Evolutionary conservation across 2,329 filamentous ascomycete genomes (phyloP).

Genomic region (Penicillium verrucosum): DNA sequence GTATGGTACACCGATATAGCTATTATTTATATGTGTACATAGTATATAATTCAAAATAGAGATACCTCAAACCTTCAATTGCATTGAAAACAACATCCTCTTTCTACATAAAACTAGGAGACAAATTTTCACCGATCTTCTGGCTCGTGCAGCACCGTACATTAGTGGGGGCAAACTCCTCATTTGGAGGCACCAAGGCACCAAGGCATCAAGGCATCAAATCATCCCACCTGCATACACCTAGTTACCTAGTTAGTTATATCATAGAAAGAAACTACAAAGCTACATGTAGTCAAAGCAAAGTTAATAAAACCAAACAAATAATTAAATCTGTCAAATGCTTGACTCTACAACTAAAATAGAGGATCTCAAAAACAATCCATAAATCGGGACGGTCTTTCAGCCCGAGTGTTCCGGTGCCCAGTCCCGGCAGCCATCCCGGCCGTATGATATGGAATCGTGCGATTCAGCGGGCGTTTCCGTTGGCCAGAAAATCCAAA

Average conservation of each 20-base stretch:
- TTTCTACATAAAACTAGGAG: not conserved
- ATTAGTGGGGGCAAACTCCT: conserved; percentile 4
- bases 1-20: not conserved
- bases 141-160: not conserved
- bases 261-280: not conserved
- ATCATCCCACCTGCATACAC: not conserved
- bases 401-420: not conserved
- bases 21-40: too few relatives aligned
- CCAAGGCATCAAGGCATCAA: conserved; percentile 1
- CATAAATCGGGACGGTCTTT: not conserved
- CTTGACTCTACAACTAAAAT: not conserved
- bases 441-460: not conserved
- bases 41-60: not conserved
- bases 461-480: not conserved
- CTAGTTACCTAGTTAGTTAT: not conserved
- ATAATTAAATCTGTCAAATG: not conserved
- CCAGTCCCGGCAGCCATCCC: not conserved
- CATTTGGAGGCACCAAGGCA: not conserved
- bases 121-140: conserved; percentile 1
- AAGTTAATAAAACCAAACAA: not conserved
- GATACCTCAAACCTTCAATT: too few relatives aligned
- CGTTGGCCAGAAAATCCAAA: not conserved
- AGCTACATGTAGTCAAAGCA: not conserved
- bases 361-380: not conserved
- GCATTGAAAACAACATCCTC: not conserved